Conservation (phyloP, 352 stramenopile species). For the Phytopythium delawarense region DNA sequence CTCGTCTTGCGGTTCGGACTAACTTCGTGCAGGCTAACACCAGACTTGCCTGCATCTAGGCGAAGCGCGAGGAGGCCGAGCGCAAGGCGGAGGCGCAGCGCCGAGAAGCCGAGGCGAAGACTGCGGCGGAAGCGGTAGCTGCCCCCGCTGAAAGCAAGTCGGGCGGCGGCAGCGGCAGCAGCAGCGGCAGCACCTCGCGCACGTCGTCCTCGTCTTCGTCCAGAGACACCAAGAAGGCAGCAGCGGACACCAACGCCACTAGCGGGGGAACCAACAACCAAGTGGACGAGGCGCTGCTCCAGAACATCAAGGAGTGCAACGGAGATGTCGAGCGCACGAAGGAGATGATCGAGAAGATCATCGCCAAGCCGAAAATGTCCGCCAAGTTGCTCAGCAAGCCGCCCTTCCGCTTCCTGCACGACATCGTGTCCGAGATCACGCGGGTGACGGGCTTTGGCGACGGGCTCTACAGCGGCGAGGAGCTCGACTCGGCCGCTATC, state of each 20-base stretch:
- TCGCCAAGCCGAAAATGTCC: conserved; percentile 83
- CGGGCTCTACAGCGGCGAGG: conserved; percentile 77
- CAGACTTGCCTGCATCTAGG: background rate
- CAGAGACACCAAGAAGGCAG: conserved; percentile 21
- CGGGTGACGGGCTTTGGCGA: conserved; percentile 79
- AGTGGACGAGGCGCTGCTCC: conserved; percentile 38
- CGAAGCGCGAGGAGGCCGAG: conserved; percentile 8
- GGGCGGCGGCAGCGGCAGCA: conserved; percentile 15
- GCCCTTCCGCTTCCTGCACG: conserved; percentile 87
- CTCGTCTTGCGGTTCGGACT: background rate
- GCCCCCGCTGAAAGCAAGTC: conserved; percentile 31
- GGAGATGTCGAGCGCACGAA: conserved; percentile 75
- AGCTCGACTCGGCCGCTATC: conserved; percentile 89
- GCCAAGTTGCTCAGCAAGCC: conserved; percentile 80
- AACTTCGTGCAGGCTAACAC: background rate
- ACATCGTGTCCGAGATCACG: conserved; percentile 79
- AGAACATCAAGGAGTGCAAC: conserved; percentile 69
- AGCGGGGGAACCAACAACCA: conserved; percentile 15
- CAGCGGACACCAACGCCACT: conserved; percentile 35
- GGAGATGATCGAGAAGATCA: conserved; percentile 73
- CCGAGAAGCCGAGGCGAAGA: conserved; percentile 25
- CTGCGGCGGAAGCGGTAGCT: conserved; percentile 7
- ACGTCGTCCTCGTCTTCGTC: conserved; percentile 21
- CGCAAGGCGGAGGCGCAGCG: conserved; percentile 21
- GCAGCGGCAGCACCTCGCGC: conserved; percentile 19